phyloP scores from a whole-genome alignment of 2,329 filamentous ascomycete genomes.

The Colletotrichum melonis region DNA sequence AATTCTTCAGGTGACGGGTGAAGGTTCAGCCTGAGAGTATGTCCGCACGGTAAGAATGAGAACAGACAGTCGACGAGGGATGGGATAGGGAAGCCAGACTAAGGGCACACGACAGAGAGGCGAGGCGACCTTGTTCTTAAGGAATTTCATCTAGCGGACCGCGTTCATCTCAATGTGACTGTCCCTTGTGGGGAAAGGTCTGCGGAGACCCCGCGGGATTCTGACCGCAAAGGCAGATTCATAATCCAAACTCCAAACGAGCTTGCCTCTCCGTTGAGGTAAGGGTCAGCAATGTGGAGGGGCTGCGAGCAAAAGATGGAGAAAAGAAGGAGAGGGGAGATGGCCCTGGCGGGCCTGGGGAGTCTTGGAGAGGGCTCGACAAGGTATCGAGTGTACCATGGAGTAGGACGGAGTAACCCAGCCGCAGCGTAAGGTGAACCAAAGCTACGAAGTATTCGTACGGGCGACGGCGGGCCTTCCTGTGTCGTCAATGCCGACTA shows the following conservation, averaged over 20 bases:
- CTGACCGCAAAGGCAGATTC: constrained; percentile 31
- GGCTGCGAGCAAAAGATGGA: constrained; percentile 28
- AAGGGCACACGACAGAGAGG: background rate
- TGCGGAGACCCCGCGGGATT: constrained; percentile 36
- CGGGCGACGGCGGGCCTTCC: background rate
- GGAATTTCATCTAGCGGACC: background rate
- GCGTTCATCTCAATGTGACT: constrained; percentile 12
- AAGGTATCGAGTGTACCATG: background rate
- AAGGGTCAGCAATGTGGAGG: constrained; percentile 24
- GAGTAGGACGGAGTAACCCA: too few relatives aligned
- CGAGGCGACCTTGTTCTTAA: constrained; percentile 14
- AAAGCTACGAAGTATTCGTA: background rate
- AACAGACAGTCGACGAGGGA: constrained; percentile 15
- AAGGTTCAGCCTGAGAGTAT: constrained; percentile 10
- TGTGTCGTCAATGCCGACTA: constrained; percentile 29
- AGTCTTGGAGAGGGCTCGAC: background rate
- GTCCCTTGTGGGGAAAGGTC: constrained; percentile 33
- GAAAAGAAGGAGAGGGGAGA: constrained; percentile 15
- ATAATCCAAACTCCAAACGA: constrained; percentile 22
- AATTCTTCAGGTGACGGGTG: constrained; percentile 12
- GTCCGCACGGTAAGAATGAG: background rate
- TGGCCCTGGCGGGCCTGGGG: background rate
- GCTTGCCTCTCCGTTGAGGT: constrained; percentile 25
- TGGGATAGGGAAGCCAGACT: background rate
- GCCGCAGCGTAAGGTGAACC: background rate